Evolutionary conservation across 345 rosid genomes (phyloP), one percentile per base, ranked within the genome.

Genomic region (Salix viminalis): DNA sequence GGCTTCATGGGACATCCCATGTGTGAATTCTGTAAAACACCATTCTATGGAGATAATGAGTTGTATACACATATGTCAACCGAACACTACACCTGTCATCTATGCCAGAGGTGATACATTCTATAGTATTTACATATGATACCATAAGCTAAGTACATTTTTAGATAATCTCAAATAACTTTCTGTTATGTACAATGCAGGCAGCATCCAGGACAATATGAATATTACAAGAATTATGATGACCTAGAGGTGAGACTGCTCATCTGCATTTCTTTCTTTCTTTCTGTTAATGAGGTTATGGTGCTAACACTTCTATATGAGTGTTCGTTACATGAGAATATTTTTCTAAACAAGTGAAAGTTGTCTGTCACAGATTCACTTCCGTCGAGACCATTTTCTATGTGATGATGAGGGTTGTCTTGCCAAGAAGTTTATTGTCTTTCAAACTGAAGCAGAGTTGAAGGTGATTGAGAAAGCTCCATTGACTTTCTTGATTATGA

Each of bases 321-420:
- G 70, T 50, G 18, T 64, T 79, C 5, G 37, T 41, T 48, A 24
- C 26, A 41, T 1, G 3, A 24, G 50, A 46, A 52, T 44, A 21
- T 30, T 52, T 14, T 54, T 61, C 65, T 46, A 65, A 60, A 77
- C 70, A 18, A 34, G 12, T 75, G 13, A 56, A 42, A 44, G 21
- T 70, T 68, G 48, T 72, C 61, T 86, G 76, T 81, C 68, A 48
- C 89, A 93, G 99, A 90, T 92, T 77, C 99, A 94, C 79, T 94
- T 92, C 77, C 91, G 97, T 15, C 84, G 89, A 52, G 97, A 92
- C 52, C 99, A 96, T 88, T 90, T 83, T 75, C 90, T 94, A 14
- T 96, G 99, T 75, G 98, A 96, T 83, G 99, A 96, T 77, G 98
- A 96, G 77, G 88, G 86, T 12, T 93, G 99, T 80, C 99, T 96